These are phyloP conservation scores for Metarhizium guizhouense DNA, from an alignment of 2,329 filamentous ascomycete species.

Conservation along the genomic window DNA sequence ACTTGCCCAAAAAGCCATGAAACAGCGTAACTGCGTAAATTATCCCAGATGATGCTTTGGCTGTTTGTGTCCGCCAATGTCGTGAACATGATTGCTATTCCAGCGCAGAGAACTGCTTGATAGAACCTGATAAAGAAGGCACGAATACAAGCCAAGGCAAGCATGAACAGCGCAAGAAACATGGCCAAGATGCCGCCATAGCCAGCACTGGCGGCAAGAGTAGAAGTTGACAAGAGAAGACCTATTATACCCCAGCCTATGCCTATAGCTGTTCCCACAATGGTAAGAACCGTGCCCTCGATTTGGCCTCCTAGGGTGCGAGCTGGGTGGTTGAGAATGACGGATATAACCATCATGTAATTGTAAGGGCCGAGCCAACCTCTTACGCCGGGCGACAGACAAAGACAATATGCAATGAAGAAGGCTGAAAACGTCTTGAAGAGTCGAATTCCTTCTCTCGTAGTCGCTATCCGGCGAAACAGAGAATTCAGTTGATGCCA, in stretches of 20 bases:
- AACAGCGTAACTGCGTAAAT: slow-evolving; percentile 42
- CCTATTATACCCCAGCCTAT: slow-evolving; percentile 47
- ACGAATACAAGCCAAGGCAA: slow-evolving; percentile 40
- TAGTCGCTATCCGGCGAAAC: slow-evolving; percentile 31
- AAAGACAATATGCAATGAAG: slow-evolving; percentile 46
- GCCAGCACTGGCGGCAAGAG: slow-evolving; percentile 32
- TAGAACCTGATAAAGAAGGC: slow-evolving; percentile 48
- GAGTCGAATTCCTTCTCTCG: slow-evolving; percentile 41
- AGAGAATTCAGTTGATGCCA: slow-evolving; percentile 34
- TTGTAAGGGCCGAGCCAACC: slow-evolving; percentile 43
- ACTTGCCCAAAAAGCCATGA: slow-evolving; percentile 48
- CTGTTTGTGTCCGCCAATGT: slow-evolving; percentile 40
- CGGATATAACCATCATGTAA: slow-evolving; percentile 47
- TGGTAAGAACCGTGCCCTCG: slow-evolving; percentile 44
- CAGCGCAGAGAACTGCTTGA: slow-evolving; percentile 44
- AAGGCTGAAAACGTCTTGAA: slow-evolving; percentile 47
- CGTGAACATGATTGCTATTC: slow-evolving; percentile 45
- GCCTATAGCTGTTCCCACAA: slow-evolving; percentile 42
- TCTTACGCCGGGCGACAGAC: slow-evolving; percentile 39
- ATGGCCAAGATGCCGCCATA: slow-evolving; percentile 46
- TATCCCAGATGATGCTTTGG: slow-evolving; percentile 35
- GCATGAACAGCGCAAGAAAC: slow-evolving; percentile 46
- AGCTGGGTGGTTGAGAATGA: slow-evolving; percentile 49
- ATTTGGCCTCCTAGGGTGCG: slow-evolving; percentile 47
- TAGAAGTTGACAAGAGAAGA: slow-evolving; percentile 43